Percentiles rank a stretch among this genome's conserved stretches.
phyloP scores from a whole-genome alignment of 257 asterid genomes.

The Solanum chmielewskii region DNA sequence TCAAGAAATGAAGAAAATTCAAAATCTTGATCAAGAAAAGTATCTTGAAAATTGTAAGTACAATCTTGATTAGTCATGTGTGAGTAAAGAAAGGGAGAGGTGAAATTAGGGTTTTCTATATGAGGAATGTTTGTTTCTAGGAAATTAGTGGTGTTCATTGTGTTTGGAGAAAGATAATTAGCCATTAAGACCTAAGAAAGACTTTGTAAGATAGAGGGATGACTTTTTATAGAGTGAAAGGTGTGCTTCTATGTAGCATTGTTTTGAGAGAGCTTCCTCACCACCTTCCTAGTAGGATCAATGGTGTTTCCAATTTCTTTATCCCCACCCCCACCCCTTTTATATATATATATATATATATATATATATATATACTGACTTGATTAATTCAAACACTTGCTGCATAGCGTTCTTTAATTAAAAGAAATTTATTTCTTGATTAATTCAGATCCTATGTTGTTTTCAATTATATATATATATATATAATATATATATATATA shows the following conservation, averaged over 20 bases:
- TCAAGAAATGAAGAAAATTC: not conserved
- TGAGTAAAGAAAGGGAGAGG: not conserved
- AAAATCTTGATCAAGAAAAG: not conserved
- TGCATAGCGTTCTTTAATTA: not conserved
- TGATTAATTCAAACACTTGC: accelerated
- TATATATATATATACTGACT: too few relatives aligned
- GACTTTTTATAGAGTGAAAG: not conserved
- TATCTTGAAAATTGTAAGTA: not conserved
- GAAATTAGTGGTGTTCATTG: not conserved
- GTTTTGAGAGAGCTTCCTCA: not conserved
- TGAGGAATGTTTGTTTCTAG: not conserved
- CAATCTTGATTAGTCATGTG: not conserved
- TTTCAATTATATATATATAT: not conserved
- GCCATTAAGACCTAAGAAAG: not conserved
- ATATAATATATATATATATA: too few relatives aligned
- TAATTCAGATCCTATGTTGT: not conserved
- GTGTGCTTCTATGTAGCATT: not conserved
- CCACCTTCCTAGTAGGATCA: constrained; percentile 10
- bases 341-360: too few relatives aligned
- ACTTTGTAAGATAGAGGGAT: not conserved
- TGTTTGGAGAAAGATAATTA: not conserved
- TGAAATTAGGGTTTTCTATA: not conserved
- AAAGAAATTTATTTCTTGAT: too few relatives aligned
- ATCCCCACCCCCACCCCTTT: too few relatives aligned
- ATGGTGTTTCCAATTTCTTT: not conserved